Conservation (phyloP, 331 rosid species). For the Stylosanthes scabra region DNA sequence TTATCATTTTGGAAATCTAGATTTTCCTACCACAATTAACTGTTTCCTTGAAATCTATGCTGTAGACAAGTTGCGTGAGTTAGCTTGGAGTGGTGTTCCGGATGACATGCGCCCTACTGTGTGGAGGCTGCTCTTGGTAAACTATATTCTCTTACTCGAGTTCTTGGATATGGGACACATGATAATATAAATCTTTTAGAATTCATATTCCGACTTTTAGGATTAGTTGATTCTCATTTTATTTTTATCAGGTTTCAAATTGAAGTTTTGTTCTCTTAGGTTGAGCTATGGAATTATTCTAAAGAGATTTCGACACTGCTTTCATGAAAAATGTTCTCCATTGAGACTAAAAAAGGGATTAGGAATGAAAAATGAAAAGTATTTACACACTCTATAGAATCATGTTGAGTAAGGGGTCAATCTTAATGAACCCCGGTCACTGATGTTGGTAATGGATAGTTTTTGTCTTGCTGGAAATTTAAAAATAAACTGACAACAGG, state of each 20-base stretch:
- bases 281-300: conserved; percentile 18
- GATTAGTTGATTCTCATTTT: conserved; percentile 17
- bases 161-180: neutral
- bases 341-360: neutral
- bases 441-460: neutral
- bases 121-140: conserved; percentile 95
- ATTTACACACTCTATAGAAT: neutral
- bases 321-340: conserved; percentile 23
- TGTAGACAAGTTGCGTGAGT: conserved; percentile 83
- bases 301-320: conserved; percentile 26
- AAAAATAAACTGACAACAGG: conserved; percentile 93
- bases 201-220: neutral
- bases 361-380: neutral
- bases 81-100: conserved; percentile 92
- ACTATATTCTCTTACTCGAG: conserved; percentile 30
- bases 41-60: conserved; percentile 34
- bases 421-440: conserved; percentile 16
- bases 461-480: conserved; percentile 57
- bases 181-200: neutral
- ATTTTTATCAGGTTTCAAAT: neutral
- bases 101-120: conserved; percentile 81
- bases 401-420: conserved; percentile 8
- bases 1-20: conserved; percentile 10
- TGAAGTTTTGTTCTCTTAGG: neutral
- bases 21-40: neutral